Conservation (phyloP, 345 rosid genomes). For the Salix arbutifolia region DNA sequence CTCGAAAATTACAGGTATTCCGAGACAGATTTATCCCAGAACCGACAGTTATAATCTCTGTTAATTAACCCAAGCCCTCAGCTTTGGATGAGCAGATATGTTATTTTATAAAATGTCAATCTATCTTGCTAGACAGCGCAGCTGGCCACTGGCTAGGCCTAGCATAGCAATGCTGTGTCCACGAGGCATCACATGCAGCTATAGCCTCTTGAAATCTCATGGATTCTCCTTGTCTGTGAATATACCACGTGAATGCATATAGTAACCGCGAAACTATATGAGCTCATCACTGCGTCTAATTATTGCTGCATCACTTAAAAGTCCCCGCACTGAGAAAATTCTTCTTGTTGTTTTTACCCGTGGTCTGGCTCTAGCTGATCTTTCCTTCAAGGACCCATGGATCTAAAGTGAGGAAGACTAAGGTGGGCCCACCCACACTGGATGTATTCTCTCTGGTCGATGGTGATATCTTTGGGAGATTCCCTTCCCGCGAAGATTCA, state of each 20-base stretch:
- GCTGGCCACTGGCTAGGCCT: not conserved
- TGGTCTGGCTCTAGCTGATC: not conserved
- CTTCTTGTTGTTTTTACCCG: not conserved
- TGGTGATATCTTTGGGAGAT: not conserved
- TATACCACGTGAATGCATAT: not conserved
- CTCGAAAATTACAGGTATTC: not conserved
- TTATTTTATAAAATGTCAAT: not conserved
- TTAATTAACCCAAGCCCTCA: not conserved
- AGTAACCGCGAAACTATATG: not conserved
- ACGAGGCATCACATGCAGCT: constrained; percentile 5
- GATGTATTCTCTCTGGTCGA: not conserved
- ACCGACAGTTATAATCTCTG: not conserved
- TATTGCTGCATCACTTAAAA: not conserved
- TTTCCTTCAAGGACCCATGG: not conserved
- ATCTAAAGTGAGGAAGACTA: not conserved
- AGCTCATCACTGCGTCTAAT: not conserved
- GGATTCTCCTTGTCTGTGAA: not conserved
- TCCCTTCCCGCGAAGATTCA: not conserved
- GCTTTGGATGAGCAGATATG: not conserved
- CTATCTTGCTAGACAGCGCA: not conserved
- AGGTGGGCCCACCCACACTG: not conserved
- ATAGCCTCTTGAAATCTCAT: not conserved
- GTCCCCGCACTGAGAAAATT: not conserved
- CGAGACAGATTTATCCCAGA: not conserved
- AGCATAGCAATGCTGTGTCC: not conserved